phyloP scores from a whole-genome alignment of 345 rosid species.

The Arabis hirsuta region DNA sequence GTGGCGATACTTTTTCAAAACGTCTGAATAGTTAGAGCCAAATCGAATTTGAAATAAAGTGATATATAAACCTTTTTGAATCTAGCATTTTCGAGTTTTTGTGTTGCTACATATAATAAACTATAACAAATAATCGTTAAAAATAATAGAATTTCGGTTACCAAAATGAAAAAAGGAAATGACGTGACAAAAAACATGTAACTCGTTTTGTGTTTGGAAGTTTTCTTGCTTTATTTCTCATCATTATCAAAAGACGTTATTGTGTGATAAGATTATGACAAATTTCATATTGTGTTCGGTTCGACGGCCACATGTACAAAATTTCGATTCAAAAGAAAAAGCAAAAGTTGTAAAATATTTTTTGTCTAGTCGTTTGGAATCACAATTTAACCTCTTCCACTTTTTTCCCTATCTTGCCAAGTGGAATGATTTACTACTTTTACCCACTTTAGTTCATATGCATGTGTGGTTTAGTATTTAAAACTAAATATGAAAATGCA shows the following conservation, averaged over 20 bases:
- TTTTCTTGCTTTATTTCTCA: conserved; percentile 1
- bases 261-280: conserved; percentile 28
- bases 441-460: conserved; percentile 19
- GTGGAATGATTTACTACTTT: conserved; percentile 6
- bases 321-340: conserved; percentile 12
- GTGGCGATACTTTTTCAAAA: background rate
- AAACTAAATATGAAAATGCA: background rate
- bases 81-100: background rate
- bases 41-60: background rate
- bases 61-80: background rate
- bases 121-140: background rate
- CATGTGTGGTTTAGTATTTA: conserved; percentile 6
- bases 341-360: conserved; percentile 10
- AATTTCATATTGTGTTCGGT: conserved; percentile 16
- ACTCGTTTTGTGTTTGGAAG: conserved; percentile 34
- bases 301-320: conserved; percentile 28
- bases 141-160: conserved; percentile 28
- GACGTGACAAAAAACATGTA: conserved; percentile 34
- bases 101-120: background rate
- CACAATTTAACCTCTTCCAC: background rate
- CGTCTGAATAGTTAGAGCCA: background rate
- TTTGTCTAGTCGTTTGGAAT: conserved; percentile 13
- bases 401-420: conserved; percentile 26
- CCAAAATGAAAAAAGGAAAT: conserved; percentile 3
- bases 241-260: conserved; percentile 39